These are phyloP conservation scores for Hyphopichia buzzinii DNA, from an alignment of 1,139 yeast genomes.

Conservation along the genomic window DNA sequence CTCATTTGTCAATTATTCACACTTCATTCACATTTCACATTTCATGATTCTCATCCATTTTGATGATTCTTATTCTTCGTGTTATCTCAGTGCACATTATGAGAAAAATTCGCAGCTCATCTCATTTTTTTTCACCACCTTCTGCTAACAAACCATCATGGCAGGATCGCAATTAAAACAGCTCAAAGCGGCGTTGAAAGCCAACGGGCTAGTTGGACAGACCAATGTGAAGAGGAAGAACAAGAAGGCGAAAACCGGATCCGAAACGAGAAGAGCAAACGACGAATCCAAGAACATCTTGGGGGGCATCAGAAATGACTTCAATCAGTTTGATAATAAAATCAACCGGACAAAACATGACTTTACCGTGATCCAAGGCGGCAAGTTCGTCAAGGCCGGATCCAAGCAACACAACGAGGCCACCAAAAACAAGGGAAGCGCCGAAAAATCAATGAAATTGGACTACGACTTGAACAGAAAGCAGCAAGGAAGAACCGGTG, in stretches of 20 bases:
- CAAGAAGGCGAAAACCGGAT: conserved; percentile 56
- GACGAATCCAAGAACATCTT: conserved; percentile 45
- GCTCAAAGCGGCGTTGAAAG: conserved; percentile 72
- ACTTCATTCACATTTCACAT: too few relatives aligned
- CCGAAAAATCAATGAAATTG: conserved; percentile 68
- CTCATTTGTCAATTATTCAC: too few relatives aligned
- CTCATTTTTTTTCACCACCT: not conserved
- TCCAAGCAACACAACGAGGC: conserved; percentile 44
- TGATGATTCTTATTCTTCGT: too few relatives aligned
- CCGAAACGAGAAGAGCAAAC: conserved; percentile 69
- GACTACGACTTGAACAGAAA: conserved; percentile 66
- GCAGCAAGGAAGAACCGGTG: conserved; percentile 71
- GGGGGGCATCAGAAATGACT: conserved; percentile 67
- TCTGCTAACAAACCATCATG: conserved; percentile 38
- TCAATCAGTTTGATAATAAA: conserved; percentile 86
- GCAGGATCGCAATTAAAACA: conserved; percentile 89
- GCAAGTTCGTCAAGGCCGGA: conserved; percentile 57
- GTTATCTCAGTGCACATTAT: not conserved
- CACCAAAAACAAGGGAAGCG: conserved; percentile 60
- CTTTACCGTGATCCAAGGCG: conserved; percentile 53
- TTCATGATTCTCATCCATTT: too few relatives aligned
- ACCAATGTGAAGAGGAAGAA: conserved; percentile 59
- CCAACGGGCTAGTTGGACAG: conserved; percentile 81
- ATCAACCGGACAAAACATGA: conserved; percentile 67
- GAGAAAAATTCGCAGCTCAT: not conserved